Evolutionary conservation across 768 basidiomycete species (phyloP).

Genomic region (Psilocybe cubensis): DNA sequence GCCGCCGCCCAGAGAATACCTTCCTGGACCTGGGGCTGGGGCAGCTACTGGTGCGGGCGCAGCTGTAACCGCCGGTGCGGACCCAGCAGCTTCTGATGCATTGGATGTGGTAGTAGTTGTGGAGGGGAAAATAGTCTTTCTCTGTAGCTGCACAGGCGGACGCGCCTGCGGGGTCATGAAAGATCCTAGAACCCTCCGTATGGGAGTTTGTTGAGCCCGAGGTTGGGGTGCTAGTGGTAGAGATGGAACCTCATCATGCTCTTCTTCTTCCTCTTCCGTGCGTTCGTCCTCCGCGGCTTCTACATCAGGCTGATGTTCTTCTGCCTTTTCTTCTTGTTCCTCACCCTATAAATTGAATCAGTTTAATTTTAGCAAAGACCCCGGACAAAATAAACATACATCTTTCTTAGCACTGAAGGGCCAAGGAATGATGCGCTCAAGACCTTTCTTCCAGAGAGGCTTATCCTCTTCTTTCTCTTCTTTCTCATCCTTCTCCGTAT

Average conservation of each 20-base stretch:
- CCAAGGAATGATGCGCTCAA: slow-evolving; percentile 43
- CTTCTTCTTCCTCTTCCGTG: slow-evolving; percentile 19
- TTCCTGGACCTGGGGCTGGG: slow-evolving; percentile 20
- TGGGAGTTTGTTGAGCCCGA: slow-evolving; percentile 29
- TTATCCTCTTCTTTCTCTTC: slow-evolving; percentile 30
- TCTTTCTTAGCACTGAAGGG: slow-evolving; percentile 37
- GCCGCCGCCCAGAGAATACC: slow-evolving; percentile 49
- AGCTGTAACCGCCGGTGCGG: slow-evolving; percentile 10
- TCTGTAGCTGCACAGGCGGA: slow-evolving; percentile 5
- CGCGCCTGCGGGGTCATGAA: slow-evolving; percentile 66
- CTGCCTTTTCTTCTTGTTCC: slow-evolving; percentile 11
- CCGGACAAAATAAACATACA: slow-evolving; percentile 15
- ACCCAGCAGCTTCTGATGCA: not conserved
- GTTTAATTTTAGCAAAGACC: not conserved
- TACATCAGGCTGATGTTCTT: not conserved
- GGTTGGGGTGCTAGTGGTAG: slow-evolving; percentile 18
- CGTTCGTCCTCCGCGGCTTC: slow-evolving; percentile 27
- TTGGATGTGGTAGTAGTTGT: not conserved
- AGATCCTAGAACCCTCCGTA: slow-evolving; percentile 33
- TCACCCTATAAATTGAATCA: slow-evolving; percentile 2
- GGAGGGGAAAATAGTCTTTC: slow-evolving; percentile 17
- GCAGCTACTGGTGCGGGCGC: slow-evolving; percentile 7
- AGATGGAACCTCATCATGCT: slow-evolving; percentile 20
- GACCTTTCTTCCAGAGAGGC: slow-evolving; percentile 45
- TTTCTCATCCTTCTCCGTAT: slow-evolving; percentile 31